Percentiles rank a stretch among this genome's conserved stretches.
phyloP scores from a whole-genome alignment of 2,329 filamentous ascomycete species.

The Grosmannia huntii region DNA sequence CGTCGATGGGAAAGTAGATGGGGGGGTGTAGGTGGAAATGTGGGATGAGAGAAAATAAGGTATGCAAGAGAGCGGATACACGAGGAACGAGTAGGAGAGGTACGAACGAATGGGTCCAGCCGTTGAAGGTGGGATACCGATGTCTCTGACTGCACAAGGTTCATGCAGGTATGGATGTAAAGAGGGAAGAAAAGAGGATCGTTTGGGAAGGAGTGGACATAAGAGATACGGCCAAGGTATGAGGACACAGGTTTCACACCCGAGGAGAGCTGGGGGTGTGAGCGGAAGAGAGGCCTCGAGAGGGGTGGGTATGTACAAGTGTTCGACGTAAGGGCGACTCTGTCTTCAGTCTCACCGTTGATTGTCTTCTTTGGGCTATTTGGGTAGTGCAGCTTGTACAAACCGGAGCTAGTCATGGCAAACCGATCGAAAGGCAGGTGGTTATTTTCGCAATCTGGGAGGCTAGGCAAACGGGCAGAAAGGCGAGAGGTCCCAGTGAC shows the following conservation, averaged over 20 bases:
- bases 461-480: too few relatives aligned
- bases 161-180: background rate
- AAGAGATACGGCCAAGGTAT: too few relatives aligned
- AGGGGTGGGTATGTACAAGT: background rate
- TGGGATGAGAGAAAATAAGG: background rate
- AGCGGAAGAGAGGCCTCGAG: background rate
- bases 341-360: background rate
- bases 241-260: background rate
- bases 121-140: slow-evolving; percentile 1
- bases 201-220: background rate
- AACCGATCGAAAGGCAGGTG: too few relatives aligned
- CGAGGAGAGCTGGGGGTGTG: background rate
- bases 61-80: background rate
- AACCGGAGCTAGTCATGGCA: too few relatives aligned
- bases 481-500: too few relatives aligned
- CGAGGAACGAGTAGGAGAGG: background rate
- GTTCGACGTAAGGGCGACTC: background rate
- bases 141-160: background rate
- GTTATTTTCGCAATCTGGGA: too few relatives aligned
- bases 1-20: background rate
- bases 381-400: too few relatives aligned
- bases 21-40: background rate
- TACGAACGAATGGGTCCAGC: background rate
- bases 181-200: background rate
- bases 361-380: background rate